Conservation (phyloP, 2,329 filamentous ascomycete genomes). For the Tothia fuscella region DNA sequence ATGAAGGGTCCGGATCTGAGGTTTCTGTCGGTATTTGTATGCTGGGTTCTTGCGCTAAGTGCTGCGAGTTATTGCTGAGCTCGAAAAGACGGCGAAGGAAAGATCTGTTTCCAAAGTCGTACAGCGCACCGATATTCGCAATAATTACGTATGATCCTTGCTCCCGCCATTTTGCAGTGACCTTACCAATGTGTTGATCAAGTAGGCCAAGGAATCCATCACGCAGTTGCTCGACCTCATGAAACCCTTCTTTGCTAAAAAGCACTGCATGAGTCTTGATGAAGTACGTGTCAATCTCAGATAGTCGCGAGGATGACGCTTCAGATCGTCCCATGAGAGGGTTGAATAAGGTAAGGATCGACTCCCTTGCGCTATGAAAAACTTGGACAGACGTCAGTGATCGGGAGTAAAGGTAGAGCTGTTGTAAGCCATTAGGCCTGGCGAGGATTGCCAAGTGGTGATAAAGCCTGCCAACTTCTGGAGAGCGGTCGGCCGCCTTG, state of each 20-base stretch:
- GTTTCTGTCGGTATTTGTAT: neutral
- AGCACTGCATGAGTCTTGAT: slow-evolving; percentile 53
- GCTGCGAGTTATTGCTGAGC: neutral
- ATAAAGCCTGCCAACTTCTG: slow-evolving; percentile 66
- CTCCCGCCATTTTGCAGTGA: slow-evolving; percentile 42
- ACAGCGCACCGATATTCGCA: slow-evolving; percentile 40
- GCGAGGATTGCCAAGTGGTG: slow-evolving; percentile 79
- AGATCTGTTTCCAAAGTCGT: slow-evolving; percentile 43
- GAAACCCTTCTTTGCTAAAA: slow-evolving; percentile 41
- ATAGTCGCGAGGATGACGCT: slow-evolving; percentile 20
- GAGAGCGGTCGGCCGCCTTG: slow-evolving; percentile 64
- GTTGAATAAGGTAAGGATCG: slow-evolving; percentile 55
- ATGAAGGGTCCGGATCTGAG: slow-evolving; percentile 16
- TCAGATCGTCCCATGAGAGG: slow-evolving; percentile 33
- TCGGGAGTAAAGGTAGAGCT: slow-evolving; percentile 62
- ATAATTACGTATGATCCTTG: slow-evolving; percentile 48
- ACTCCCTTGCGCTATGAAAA: slow-evolving; percentile 57
- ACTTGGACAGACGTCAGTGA: slow-evolving; percentile 56
- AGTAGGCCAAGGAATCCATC: slow-evolving; percentile 42
- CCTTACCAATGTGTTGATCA: slow-evolving; percentile 43
- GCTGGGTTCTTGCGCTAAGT: too few relatives aligned
- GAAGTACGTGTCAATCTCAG: slow-evolving; percentile 45
- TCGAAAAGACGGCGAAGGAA: slow-evolving; percentile 32
- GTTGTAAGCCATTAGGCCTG: slow-evolving; percentile 54
- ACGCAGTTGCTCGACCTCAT: slow-evolving; percentile 35